phyloP scores from a whole-genome alignment of 169 alveolate genomes.

The Plasmodium berghei region DNA sequence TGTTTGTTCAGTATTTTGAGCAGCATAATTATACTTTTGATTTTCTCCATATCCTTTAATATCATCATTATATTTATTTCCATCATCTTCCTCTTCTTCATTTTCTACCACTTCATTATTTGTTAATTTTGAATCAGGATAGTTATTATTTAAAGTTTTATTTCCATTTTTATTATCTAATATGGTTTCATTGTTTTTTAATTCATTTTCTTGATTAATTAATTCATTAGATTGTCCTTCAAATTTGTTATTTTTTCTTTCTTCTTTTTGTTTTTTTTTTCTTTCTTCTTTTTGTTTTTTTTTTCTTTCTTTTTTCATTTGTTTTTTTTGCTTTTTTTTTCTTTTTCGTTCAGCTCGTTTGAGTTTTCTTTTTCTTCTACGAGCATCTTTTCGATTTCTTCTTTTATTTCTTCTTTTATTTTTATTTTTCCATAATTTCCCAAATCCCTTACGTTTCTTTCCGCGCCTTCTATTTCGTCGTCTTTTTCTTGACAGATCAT shows the following conservation, averaged over 20 bases:
- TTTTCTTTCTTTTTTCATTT: constrained; percentile 1
- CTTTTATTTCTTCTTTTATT: background rate
- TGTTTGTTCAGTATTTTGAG: background rate
- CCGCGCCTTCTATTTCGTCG: background rate
- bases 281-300: constrained; percentile 7
- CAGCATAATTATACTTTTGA: background rate
- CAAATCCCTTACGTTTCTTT: background rate
- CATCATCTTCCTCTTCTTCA: background rate
- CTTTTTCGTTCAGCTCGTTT: constrained; percentile 3
- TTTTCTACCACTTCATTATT: background rate
- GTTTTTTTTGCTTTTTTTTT: background rate
- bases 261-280: constrained; percentile 9
- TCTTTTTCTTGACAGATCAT: constrained; percentile 13
- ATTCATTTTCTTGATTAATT: background rate
- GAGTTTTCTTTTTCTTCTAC: background rate
- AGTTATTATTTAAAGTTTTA: background rate
- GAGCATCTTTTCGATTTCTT: background rate
- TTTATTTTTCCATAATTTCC: background rate
- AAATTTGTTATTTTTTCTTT: background rate
- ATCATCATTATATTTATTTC: background rate
- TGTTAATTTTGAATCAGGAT: background rate
- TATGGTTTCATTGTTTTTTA: background rate
- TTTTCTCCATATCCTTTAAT: background rate
- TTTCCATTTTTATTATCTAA: background rate
- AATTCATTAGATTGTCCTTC: background rate